Base-by-base conservation (phyloP, 2,329 filamentous ascomycete genomes). In the Microcyclosporella mali region DNA sequence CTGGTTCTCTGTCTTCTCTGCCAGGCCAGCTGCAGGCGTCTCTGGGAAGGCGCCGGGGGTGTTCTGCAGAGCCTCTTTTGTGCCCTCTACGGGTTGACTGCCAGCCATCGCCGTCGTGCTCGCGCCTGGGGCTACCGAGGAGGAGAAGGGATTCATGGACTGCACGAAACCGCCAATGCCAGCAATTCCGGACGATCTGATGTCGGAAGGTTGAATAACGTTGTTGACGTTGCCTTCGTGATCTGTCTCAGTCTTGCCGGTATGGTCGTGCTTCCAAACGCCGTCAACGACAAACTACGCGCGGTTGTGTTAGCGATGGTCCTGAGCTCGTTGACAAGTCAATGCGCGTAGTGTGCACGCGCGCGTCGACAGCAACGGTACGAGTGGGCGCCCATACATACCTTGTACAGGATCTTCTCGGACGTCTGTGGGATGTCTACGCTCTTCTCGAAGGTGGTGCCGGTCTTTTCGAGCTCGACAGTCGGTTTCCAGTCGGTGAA, bases 401-500 rank as follows among this genome's bases (percentile, higher is more conserved):
- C 90, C 87, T 98, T 98, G 81, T 95, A 98, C 62, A 83, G 82
- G 56, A 94, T 83, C 71, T 92, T 95, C 51, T 82, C 72, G 37
- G 27, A 45, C 14, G 43, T 72, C 70, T 12, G 72, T 69, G 83
- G 73, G 27, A 97, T 74, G 40, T 78, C 71, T 47, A 98, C 88
- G 27, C 79, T 79, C 74, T 95, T 95, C 68, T 84, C 75, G 67
- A 94, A 94, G 57, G 66, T 65, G 37, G 80, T 73, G 62, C 77
- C 84, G 31, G 80, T 75, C 70, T 87, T 88, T 36, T 88, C 81
- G 45, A 98, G 77, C 71, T 85, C 79, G 65, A 90, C 79, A 43
- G 81, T 88, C 74, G 92, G 90, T 55, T 78, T 77, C 92, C 92
- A 98, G 70, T 87, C 78, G 70, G 97, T 90, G 64, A 97, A 97